A percentile compares a stretch with the other conserved stretches of the same genome.
These are phyloP conservation scores for Mallotus nudiflorus DNA, from an alignment of 345 rosid species.

Conservation along the genomic window DNA sequence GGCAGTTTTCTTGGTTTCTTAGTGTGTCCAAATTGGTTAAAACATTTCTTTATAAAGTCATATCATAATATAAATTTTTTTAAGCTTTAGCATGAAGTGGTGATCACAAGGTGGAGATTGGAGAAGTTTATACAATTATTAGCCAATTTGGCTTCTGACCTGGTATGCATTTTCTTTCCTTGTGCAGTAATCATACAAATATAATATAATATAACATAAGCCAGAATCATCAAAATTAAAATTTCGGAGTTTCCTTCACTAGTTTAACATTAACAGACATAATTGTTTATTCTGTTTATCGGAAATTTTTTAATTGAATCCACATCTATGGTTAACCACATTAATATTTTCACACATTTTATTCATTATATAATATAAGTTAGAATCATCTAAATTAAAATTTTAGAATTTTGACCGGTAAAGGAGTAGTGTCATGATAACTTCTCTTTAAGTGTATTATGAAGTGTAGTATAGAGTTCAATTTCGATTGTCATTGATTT, in stretches of 20 bases:
- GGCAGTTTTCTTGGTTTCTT: constrained; percentile 24
- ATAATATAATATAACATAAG: not conserved
- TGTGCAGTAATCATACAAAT: not conserved
- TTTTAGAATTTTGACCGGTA: too few species aligned
- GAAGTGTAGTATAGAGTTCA: too few species aligned
- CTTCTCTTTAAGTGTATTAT: too few species aligned
- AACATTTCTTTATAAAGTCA: constrained; percentile 10
- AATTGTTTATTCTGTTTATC: constrained; percentile 8
- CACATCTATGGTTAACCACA: too few species aligned
- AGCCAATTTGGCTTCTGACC: constrained; percentile 18
- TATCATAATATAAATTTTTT: not conserved
- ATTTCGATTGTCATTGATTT: too few species aligned
- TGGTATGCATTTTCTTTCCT: constrained; percentile 15
- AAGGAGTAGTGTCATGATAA: too few species aligned
- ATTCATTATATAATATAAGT: too few species aligned
- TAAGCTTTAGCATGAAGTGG: constrained; percentile 14
- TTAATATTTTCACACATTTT: too few species aligned
- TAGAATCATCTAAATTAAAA: too few species aligned
- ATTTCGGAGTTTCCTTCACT: not conserved
- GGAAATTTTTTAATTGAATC: too few species aligned
- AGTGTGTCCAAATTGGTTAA: constrained; percentile 7
- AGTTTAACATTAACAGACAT: constrained; percentile 13
- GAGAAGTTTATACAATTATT: constrained; percentile 20
- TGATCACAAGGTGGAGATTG: constrained; percentile 35
- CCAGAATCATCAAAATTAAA: constrained; percentile 12